A percentile compares a stretch with the other conserved stretches of the same genome.
phyloP scores from a whole-genome alignment of 2,329 filamentous ascomycete genomes.

The Zopfia rhizophila region DNA sequence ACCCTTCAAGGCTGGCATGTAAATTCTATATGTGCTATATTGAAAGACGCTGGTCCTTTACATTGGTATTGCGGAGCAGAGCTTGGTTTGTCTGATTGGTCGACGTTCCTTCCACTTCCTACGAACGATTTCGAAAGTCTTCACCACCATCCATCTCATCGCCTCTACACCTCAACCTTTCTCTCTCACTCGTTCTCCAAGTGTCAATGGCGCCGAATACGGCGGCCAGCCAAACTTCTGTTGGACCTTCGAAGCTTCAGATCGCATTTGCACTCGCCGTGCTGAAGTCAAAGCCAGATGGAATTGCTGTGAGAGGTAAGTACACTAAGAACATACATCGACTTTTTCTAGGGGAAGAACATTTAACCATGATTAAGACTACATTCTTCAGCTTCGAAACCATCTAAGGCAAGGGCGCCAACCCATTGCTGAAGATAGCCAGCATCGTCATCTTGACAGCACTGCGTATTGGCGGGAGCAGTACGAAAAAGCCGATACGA shows the following conservation, averaged over 20 bases:
- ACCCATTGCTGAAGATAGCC: constrained; percentile 30
- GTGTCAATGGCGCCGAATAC: neutral
- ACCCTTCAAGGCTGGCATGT: neutral
- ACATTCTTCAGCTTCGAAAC: constrained; percentile 46
- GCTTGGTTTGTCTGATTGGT: neutral
- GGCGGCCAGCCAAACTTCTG: neutral
- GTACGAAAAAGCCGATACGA: constrained; percentile 33
- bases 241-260: constrained; percentile 36
- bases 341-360: constrained; percentile 19
- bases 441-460: constrained; percentile 50
- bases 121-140: neutral
- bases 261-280: constrained; percentile 48
- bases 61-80: neutral
- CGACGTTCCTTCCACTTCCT: constrained; percentile 7
- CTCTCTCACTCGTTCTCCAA: neutral
- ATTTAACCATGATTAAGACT: constrained; percentile 31
- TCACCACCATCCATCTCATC: neutral
- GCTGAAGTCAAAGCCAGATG: constrained; percentile 51
- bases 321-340: neutral
- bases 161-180: neutral
- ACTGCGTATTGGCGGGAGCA: constrained; percentile 52
- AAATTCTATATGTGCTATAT: constrained; percentile 15
- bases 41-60: no score
- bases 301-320: constrained; percentile 44
- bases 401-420: constrained; percentile 41